A percentile compares a stretch with the other conserved stretches of the same genome.
Evolutionary conservation across 345 rosid species (phyloP).

Genomic region (Tarenaya hassleriana): DNA sequence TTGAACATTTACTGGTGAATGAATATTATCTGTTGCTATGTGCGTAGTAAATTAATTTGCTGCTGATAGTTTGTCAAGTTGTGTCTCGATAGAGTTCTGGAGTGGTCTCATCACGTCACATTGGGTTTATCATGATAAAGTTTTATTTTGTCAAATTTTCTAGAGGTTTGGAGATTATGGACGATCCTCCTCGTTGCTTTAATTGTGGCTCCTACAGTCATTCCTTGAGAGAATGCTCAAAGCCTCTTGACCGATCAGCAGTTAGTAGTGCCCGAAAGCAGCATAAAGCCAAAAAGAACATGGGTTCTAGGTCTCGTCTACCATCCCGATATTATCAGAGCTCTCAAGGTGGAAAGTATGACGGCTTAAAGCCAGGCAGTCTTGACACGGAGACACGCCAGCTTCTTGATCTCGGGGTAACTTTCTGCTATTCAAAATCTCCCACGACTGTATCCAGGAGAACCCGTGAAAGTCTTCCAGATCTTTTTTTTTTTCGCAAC

Average conservation of each 20-base stretch:
- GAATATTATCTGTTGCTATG: too few relatives aligned
- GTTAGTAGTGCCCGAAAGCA: constrained; percentile 78
- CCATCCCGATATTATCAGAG: constrained; percentile 67
- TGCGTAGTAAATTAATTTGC: constrained; percentile 1
- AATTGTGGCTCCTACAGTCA: constrained; percentile 91
- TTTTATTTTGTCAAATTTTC: constrained; percentile 22
- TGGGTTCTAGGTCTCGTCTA: constrained; percentile 45
- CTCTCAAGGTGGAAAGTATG: constrained; percentile 67
- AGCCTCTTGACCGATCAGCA: constrained; percentile 76
- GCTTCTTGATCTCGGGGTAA: constrained; percentile 84
- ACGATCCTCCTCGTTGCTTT: constrained; percentile 79
- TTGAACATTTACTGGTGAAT: too few relatives aligned
- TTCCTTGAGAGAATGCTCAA: constrained; percentile 76
- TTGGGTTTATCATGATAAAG: not conserved
- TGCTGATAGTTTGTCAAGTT: constrained; percentile 4
- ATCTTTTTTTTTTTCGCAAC: too few relatives aligned
- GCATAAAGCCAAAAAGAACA: constrained; percentile 61
- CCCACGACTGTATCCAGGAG: not conserved
- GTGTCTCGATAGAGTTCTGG: not conserved
- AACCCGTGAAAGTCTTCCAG: not conserved
- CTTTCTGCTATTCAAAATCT: not conserved
- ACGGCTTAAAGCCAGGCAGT: constrained; percentile 81
- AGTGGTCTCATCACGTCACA: too few relatives aligned
- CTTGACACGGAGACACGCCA: constrained; percentile 71
- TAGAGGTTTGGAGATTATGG: constrained; percentile 70